Base-by-base conservation (phyloP, 2,329 filamentous ascomycete species). In the Blastomyces gilchristii region DNA sequence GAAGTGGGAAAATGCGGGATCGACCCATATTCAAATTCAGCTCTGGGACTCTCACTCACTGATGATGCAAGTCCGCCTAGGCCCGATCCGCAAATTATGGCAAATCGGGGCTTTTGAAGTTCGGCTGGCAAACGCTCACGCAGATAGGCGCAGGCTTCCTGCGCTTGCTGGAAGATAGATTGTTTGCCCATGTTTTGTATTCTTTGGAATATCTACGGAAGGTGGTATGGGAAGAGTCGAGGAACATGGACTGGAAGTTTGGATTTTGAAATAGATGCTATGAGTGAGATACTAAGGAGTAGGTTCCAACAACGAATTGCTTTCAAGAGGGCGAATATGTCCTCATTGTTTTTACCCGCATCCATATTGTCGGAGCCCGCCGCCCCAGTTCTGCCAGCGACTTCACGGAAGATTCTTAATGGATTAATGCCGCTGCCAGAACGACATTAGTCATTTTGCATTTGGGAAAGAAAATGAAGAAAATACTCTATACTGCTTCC, bases 71-170 rank as follows among this genome's bases (percentile, higher is more conserved):
- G 79, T 1, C 84, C 84, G 50, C 84, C 84, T 9, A 88, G 74
- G 3, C 85, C 85, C 59, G 84, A 86, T 41, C 85, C 85, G 70
- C 85, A 88, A 31, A 87, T 81, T 63, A 88, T 84, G 49, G 83
- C 85, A 65, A 87, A 79, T 63, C 79, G 78, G 12, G 85, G 85
- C 1, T 75, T 73, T 62, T 81, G 77, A n/a, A 85, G 71, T 18
- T 71, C 65, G 50, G 72, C 70, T 18, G 83, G 83, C n/a, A 87
- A 71, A 57, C 75, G 74, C 28, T 75, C 70, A 59, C 76, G 78
- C 28, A 87, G 72, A 67, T 80, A 82, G 18, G 74, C 68, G 61
- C 78, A 78, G 1, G 84, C 82, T 67, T 84, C 82, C 53, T 70
- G 68, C n/a, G 72, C 73, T 63, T 71, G 71, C 25, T 60, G 60